phyloP scores from a whole-genome alignment of 2,329 filamentous ascomycete genomes.

The Chaetomium strumarium region DNA sequence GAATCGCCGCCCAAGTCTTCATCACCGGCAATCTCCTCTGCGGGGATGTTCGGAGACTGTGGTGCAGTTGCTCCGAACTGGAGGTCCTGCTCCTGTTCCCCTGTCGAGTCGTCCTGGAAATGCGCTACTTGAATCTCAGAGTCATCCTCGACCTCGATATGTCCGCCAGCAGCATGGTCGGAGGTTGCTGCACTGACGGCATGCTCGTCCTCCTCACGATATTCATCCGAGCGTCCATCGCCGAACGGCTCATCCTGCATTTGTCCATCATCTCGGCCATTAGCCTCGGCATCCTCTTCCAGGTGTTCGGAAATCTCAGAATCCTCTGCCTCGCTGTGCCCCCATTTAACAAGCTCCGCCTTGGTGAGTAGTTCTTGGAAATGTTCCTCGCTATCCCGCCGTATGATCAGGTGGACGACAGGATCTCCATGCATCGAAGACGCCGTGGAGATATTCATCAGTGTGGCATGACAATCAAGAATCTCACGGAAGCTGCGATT shows the following conservation, averaged over 20 bases:
- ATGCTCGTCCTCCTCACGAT: constrained; percentile 2
- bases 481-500: constrained; percentile 23
- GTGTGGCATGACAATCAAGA: constrained; percentile 20
- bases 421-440: constrained; percentile 9
- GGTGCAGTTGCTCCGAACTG: background rate
- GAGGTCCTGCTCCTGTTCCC: background rate
- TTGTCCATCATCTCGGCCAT: constrained; percentile 6
- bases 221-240: constrained; percentile 11
- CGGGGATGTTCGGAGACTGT: background rate
- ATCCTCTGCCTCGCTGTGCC: constrained; percentile 11
- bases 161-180: background rate
- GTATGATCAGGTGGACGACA: constrained; percentile 20
- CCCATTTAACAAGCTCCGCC: constrained; percentile 13
- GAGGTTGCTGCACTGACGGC: background rate
- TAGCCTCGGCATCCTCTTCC: constrained; percentile 2
- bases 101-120: background rate
- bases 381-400: constrained; percentile 23
- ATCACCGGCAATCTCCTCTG: background rate
- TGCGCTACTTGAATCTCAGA: background rate
- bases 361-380: constrained; percentile 21
- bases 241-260: constrained; percentile 9
- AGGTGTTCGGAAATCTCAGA: constrained; percentile 12
- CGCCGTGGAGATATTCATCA: constrained; percentile 6
- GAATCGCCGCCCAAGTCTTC: constrained; percentile 1
- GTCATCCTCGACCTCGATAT: background rate